A percentile compares a stretch with the other conserved stretches of the same genome.
Conservation (phyloP, 805 yeast species). For the Pichia pseudocactophila region DNA sequence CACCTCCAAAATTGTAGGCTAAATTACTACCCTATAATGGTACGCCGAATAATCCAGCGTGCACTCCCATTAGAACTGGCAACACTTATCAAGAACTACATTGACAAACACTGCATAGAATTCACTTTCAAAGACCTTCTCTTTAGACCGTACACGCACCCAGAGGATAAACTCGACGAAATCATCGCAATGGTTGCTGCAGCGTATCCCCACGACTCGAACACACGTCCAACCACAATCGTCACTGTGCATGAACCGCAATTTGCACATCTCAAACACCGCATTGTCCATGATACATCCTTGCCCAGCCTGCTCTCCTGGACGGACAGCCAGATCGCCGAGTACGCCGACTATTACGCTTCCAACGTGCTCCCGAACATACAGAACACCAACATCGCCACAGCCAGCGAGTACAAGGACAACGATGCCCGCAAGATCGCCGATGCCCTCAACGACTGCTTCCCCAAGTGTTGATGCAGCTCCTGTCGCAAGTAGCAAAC, state of each 20-base stretch:
- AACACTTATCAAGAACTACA: conserved; percentile 24
- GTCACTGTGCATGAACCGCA: background rate
- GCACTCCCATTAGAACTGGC: conserved; percentile 45
- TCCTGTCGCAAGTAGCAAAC: too few species aligned
- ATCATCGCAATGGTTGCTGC: conserved; percentile 27
- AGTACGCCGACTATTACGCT: conserved; percentile 40
- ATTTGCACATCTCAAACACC: conserved; percentile 12
- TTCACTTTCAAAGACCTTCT: conserved; percentile 6
- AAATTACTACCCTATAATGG: conserved; percentile 33
- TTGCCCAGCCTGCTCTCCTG: conserved; percentile 35
- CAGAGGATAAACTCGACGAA: conserved; percentile 32
- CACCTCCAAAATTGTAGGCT: conserved; percentile 7
- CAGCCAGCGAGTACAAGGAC: conserved; percentile 1
- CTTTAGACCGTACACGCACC: conserved; percentile 15
- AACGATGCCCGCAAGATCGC: conserved; percentile 2
- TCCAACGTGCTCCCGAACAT: conserved; percentile 1
- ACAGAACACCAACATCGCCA: conserved; percentile 1
- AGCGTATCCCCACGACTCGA: conserved; percentile 22
- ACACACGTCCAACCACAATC: background rate
- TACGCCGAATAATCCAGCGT: conserved; percentile 34
- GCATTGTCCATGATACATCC: conserved; percentile 18
- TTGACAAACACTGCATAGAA: conserved; percentile 16
- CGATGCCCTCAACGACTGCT: conserved; percentile 3
- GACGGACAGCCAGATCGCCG: conserved; percentile 36
- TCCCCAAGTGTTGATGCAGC: too few species aligned